Evolutionary conservation across 345 rosid genomes (phyloP), one percentile per base, ranked within the genome.

Genomic region (Citrus reticulata): DNA sequence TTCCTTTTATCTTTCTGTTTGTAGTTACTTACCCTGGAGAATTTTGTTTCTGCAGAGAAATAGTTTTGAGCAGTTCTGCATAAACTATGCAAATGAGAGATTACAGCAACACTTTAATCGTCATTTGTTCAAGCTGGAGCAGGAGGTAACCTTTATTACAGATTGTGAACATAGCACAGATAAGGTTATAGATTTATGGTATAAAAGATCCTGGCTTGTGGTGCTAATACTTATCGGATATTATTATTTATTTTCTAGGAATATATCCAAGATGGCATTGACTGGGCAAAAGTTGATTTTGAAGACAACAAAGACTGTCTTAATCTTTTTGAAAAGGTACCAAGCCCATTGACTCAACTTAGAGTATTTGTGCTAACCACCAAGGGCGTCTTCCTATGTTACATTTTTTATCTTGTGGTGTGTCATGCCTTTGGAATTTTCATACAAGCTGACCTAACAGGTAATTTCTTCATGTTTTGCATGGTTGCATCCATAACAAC

Each of bases 1-100:
- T 67, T 25, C 72, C 68, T 39, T 76, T 22, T 59, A 35, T 69
- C 32, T 70, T 68, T 77, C 42, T 75, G 9, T 65, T 39, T 72
- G 35, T 78, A 29, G 61, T 35, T 67, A 58, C 71, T 75, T 72
- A 84, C 77, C 49, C 63, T 9, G 64, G 73, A 35, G 80, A 72
- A 13, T 65, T 54, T 64, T 77, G 30, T 78, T 77, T 84, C 34
- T 86, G 89, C 93, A 96, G 99, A 92, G 90, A 77, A 96, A 96
- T 87, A 96, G 99, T 84, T 96, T 96, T 84, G 99, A 96, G 91
- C 99, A 96, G 83, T 95, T 95, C 76, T 95, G 99, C 87, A 95
- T 95, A 84, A 95, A 95, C 82, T 95, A 95, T 88, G 99, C 99
- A 63, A 95, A 95, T 83, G 99, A 95, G 89, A 93, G 99, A 87